Conservation (phyloP, 2,329 filamentous ascomycete genomes). For the Cladosporium colombiae region DNA sequence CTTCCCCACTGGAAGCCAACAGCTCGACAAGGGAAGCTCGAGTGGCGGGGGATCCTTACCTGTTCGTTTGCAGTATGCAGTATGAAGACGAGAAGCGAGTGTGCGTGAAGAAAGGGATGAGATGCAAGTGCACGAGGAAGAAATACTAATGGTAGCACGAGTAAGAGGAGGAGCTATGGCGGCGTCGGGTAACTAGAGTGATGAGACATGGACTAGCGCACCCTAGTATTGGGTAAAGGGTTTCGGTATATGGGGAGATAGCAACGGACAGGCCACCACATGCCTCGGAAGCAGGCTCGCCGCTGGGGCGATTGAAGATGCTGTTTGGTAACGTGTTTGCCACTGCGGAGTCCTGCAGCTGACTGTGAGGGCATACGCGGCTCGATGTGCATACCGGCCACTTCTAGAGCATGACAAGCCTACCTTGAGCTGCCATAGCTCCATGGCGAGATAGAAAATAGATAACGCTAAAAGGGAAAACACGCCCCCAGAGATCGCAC, state of each 20-base stretch:
- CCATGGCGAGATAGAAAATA: slow-evolving; percentile 13
- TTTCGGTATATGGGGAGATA: slow-evolving; percentile 11
- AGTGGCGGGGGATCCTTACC: background rate
- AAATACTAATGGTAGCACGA: slow-evolving; percentile 11
- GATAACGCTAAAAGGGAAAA: slow-evolving; percentile 10
- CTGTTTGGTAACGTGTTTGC: background rate
- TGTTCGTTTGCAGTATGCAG: slow-evolving; percentile 1
- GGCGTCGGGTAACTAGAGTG: slow-evolving; percentile 18
- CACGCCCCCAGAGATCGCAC: slow-evolving; percentile 5
- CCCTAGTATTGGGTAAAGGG: slow-evolving; percentile 13
- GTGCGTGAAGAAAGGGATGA: slow-evolving; percentile 20
- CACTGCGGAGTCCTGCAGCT: slow-evolving; percentile 15
- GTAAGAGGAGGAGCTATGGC: slow-evolving; percentile 16
- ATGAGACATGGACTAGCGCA: slow-evolving; percentile 18
- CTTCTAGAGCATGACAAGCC: slow-evolving; percentile 1
- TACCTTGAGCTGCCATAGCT: slow-evolving; percentile 1
- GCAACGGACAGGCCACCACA: background rate
- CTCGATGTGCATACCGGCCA: slow-evolving; percentile 10
- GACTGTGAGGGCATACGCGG: slow-evolving; percentile 12
- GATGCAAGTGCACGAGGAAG: slow-evolving; percentile 16
- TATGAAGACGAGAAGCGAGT: slow-evolving; percentile 15
- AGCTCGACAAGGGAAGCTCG: slow-evolving; percentile 2
- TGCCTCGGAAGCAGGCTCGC: background rate
- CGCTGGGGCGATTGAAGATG: background rate
- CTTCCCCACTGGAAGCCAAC: background rate